Percentiles rank a stretch among this genome's conserved stretches.
Evolutionary conservation across 1,284 basidiomycete genomes (phyloP).

Genomic region (Ceratobasidium papillatum): DNA sequence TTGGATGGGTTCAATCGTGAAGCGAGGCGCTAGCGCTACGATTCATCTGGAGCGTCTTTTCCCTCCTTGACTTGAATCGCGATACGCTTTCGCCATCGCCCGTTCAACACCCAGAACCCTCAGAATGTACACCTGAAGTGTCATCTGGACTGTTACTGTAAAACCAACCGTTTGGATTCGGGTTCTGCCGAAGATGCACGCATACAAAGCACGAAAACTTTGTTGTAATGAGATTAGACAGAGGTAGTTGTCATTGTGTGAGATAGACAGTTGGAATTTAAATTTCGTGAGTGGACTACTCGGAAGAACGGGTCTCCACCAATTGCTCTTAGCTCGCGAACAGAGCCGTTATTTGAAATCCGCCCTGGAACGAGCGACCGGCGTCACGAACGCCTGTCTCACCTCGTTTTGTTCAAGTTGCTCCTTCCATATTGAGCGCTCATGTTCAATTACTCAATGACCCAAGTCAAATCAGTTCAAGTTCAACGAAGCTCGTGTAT

Average conservation of each 20-base stretch:
- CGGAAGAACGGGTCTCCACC: background rate
- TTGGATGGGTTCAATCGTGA: background rate
- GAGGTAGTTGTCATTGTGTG: too few relatives aligned
- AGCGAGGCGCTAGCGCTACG: background rate
- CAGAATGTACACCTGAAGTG: background rate
- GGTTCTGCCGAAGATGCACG: background rate
- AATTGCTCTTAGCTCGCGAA: background rate
- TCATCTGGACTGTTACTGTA: background rate
- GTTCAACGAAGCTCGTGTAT: conserved; percentile 7
- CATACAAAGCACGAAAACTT: background rate
- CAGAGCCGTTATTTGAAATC: background rate
- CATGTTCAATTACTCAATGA: background rate
- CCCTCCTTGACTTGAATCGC: background rate
- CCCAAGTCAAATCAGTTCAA: background rate
- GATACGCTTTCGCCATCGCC: background rate
- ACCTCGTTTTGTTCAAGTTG: background rate
- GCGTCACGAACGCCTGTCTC: conserved; percentile 7
- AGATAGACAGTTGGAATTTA: background rate
- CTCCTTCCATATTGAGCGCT: background rate
- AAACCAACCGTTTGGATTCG: background rate
- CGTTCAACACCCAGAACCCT: background rate
- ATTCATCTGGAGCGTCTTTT: background rate
- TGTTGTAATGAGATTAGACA: background rate
- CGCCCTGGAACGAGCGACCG: background rate
- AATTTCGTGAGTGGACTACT: background rate